These are phyloP conservation scores for Mallotus japonicus DNA, from an alignment of 441 rosid species.

Conservation along the genomic window DNA sequence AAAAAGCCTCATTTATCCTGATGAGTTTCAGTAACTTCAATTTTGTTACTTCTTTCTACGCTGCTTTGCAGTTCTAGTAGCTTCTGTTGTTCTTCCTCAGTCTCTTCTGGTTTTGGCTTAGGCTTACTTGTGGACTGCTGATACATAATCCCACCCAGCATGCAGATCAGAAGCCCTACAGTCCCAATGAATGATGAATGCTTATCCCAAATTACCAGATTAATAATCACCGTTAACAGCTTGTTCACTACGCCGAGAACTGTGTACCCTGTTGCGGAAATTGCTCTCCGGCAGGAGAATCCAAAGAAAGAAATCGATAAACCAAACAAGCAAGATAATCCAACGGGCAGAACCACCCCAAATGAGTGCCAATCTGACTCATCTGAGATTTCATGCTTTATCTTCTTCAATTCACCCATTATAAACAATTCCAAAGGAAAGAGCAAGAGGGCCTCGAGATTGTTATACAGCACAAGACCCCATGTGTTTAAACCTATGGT, in stretches of 20 bases:
- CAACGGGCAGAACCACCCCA: constrained; percentile 75
- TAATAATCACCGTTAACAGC: constrained; percentile 82
- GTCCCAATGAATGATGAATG: constrained; percentile 84
- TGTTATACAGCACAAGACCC: constrained; percentile 94
- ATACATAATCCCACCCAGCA: constrained; percentile 90
- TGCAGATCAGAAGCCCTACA: constrained; percentile 78
- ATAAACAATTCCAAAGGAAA: constrained; percentile 88
- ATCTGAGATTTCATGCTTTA: constrained; percentile 65
- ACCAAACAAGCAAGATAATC: constrained; percentile 76
- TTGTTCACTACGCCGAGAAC: constrained; percentile 96
- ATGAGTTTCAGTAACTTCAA: constrained; percentile 28
- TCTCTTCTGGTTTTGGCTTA: constrained; percentile 38
- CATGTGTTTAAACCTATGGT: constrained; percentile 62
- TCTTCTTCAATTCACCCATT: constrained; percentile 93
- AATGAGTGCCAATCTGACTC: constrained; percentile 74
- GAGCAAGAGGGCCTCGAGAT: constrained; percentile 89
- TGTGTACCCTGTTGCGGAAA: constrained; percentile 95
- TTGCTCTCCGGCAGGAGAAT: constrained; percentile 86
- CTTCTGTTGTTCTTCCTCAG: constrained; percentile 66
- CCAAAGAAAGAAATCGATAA: constrained; percentile 92
- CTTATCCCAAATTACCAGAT: constrained; percentile 89
- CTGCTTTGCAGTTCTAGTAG: constrained; percentile 69
- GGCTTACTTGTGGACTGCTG: constrained; percentile 81
- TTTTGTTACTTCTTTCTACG: constrained; percentile 29
- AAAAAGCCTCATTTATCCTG: constrained; percentile 11